Conservation (phyloP, 1,284 basidiomycete genomes). For the Hemileia vastatrix region DNA sequence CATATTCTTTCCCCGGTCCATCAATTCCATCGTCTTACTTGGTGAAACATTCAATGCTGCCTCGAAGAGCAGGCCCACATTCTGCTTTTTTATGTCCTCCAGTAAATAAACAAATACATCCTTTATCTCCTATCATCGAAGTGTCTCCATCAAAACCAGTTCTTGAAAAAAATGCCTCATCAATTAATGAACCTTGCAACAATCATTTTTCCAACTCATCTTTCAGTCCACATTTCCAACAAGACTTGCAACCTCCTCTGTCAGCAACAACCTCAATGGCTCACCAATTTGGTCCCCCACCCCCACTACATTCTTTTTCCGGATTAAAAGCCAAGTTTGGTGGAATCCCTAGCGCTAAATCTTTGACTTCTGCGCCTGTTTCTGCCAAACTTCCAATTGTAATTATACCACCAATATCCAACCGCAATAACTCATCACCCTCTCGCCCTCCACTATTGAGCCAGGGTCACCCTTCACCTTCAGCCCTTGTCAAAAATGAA, state of each 20-base stretch:
- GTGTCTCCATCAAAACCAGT: conserved; percentile 13
- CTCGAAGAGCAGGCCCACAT: conserved; percentile 10
- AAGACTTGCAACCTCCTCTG: neutral
- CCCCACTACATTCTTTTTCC: neutral
- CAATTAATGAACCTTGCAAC: conserved; percentile 8
- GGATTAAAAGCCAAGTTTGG: neutral
- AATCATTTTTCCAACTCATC: neutral
- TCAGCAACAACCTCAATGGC: neutral
- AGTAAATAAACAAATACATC: neutral
- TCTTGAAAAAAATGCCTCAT: conserved; percentile 9
- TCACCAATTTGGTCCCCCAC: neutral
- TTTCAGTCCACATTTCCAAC: neutral
- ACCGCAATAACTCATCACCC: neutral
- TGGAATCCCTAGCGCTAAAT: neutral
- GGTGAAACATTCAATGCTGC: conserved; percentile 19
- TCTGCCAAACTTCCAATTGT: neutral
- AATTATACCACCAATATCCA: no score
- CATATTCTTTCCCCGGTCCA: no score
- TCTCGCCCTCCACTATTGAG: neutral
- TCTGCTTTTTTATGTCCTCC: no score
- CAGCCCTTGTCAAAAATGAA: neutral
- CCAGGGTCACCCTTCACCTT: no score
- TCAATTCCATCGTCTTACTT: no score
- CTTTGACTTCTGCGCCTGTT: neutral
- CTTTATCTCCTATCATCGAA: conserved; percentile 17